These are phyloP conservation scores for Suillus occidentalis DNA, from an alignment of 768 basidiomycete genomes.

Conservation along the genomic window DNA sequence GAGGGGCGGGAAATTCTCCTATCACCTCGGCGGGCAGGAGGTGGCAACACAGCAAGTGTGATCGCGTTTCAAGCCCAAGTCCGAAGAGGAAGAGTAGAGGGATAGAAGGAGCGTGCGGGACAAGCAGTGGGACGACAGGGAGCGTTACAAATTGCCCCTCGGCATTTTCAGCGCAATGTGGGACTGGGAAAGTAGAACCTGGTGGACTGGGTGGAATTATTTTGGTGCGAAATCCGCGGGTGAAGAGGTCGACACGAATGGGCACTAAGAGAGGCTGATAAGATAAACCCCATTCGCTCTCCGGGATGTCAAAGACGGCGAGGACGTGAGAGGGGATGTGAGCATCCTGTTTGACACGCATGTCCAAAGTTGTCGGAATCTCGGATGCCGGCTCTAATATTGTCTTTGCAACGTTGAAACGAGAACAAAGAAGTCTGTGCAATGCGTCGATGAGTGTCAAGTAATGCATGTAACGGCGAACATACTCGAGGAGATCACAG, in stretches of 20 bases:
- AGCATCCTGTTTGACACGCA: conserved; percentile 46
- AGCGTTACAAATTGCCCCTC: conserved; percentile 42
- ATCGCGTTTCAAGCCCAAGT: conserved; percentile 50
- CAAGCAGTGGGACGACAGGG: conserved; percentile 46
- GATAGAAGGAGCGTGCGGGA: conserved; percentile 55
- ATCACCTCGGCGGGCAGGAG: conserved; percentile 52
- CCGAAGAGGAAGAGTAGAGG: conserved; percentile 61
- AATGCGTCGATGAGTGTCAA: conserved; percentile 10
- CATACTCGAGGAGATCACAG: conserved; percentile 32
- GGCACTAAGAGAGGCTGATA: conserved; percentile 50
- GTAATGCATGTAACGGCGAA: neutral
- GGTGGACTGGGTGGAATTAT: conserved; percentile 34
- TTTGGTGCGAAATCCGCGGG: conserved; percentile 36
- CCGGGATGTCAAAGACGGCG: conserved; percentile 40
- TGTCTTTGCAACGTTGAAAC: conserved; percentile 34
- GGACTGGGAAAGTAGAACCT: conserved; percentile 35
- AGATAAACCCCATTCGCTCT: conserved; percentile 27
- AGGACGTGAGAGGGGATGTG: conserved; percentile 59
- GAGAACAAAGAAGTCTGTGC: conserved; percentile 31
- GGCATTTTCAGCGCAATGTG: conserved; percentile 20
- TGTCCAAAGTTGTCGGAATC: conserved; percentile 46
- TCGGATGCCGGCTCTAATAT: conserved; percentile 22
- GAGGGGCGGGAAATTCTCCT: conserved; percentile 61
- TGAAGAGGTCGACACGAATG: conserved; percentile 49
- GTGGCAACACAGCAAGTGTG: conserved; percentile 46